Conservation (phyloP, 495 filamentous ascomycete genomes). For the Xylaria curta region DNA sequence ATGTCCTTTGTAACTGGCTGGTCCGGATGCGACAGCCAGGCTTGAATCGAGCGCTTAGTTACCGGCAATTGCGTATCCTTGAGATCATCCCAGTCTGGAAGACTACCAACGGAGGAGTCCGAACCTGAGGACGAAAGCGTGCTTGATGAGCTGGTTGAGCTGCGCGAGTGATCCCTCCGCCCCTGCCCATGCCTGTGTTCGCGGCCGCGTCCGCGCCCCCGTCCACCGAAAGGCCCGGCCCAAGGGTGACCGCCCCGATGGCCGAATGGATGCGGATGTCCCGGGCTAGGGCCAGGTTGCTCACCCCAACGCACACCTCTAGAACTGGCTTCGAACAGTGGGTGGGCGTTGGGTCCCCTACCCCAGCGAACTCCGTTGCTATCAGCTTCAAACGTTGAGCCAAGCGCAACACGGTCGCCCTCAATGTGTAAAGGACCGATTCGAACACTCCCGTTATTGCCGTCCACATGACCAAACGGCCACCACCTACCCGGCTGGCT, state of each 20-base stretch:
- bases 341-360: conserved; percentile 7
- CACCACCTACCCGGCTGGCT: conserved; percentile 24
- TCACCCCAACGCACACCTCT: conserved; percentile 15
- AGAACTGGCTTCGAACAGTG: conserved; percentile 17
- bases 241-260: background rate
- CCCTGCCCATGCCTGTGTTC: conserved; percentile 13
- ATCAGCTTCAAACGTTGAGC: conserved; percentile 48
- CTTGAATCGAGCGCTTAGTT: conserved; percentile 41
- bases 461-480: conserved; percentile 31
- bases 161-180: conserved; percentile 27
- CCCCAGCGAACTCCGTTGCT: conserved; percentile 47
- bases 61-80: conserved; percentile 49
- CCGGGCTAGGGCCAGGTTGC: background rate
- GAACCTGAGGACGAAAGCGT: conserved; percentile 42
- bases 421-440: conserved; percentile 47
- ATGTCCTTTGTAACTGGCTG: conserved; percentile 50
- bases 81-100: conserved; percentile 55
- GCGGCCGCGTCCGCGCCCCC: conserved; percentile 25
- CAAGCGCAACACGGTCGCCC: conserved; percentile 47
- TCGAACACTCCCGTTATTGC: conserved; percentile 29
- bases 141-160: conserved; percentile 34
- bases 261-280: conserved; percentile 6
- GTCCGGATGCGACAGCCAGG: conserved; percentile 52
- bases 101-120: conserved; percentile 50
- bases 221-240: conserved; percentile 20